A percentile compares a stretch with the other conserved stretches of the same genome.
phyloP scores from a whole-genome alignment of 208 protist species.

The Phytomonas francai region DNA sequence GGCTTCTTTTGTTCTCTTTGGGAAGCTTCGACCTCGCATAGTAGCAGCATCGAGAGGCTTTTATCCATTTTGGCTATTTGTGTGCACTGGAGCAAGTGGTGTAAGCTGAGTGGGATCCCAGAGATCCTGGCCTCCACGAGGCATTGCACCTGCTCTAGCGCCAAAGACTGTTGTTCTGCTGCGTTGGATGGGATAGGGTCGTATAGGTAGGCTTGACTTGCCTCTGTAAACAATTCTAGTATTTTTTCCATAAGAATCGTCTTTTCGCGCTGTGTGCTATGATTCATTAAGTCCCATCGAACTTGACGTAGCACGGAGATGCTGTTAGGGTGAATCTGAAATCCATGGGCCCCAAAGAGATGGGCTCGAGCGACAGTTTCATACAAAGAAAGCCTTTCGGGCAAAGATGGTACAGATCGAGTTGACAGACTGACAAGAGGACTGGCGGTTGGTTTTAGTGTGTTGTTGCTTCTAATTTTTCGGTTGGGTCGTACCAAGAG shows the following conservation, averaged over 20 bases:
- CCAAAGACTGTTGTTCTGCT: constrained; percentile 22
- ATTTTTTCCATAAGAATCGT: constrained; percentile 32
- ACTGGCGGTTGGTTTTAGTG: neutral
- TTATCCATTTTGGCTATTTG: constrained; percentile 32
- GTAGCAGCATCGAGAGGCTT: constrained; percentile 35
- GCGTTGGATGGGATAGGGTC: constrained; percentile 3
- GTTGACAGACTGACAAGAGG: constrained; percentile 1
- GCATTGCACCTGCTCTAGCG: constrained; percentile 59
- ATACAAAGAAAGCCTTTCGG: constrained; percentile 18
- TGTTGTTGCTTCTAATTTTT: neutral
- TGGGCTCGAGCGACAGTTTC: constrained; percentile 27
- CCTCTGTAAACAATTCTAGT: constrained; percentile 24
- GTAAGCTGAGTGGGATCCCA: constrained; percentile 25
- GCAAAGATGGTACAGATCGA: constrained; percentile 8
- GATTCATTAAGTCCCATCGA: constrained; percentile 39
- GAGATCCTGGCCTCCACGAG: constrained; percentile 49
- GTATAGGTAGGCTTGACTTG: neutral
- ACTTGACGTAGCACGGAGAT: constrained; percentile 38
- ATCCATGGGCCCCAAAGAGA: constrained; percentile 19
- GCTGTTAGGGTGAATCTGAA: constrained; percentile 13
- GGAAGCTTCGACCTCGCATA: constrained; percentile 25
- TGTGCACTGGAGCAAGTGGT: constrained; percentile 43
- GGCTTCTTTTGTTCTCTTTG: neutral
- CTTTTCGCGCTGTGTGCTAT: constrained; percentile 24
- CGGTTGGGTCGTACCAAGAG: neutral